Base-by-base conservation (phyloP, 768 basidiomycete species). In the Russula dissimulans region DNA sequence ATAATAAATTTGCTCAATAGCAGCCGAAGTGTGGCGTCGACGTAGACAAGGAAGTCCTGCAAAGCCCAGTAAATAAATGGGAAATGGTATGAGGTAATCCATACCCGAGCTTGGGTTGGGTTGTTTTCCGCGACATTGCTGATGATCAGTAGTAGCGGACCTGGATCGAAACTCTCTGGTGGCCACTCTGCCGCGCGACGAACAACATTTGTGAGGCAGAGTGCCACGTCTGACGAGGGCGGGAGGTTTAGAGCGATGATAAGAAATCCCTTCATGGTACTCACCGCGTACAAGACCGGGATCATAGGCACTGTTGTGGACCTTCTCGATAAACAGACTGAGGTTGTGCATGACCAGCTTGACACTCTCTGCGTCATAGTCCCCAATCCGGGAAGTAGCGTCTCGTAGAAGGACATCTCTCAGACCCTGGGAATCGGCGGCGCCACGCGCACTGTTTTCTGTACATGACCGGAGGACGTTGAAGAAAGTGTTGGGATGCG, bases 1-100 rank as follows among this genome's bases (percentile, higher is more conserved):
- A 86, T 75, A 45, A 70, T 61, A 58, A 82, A 77, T 55, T 85
- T 78, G 41, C 74, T 74, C 52, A 87, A 67, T 14, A 76, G 71
- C 3, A 78, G 76, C 48, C 86, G 77, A 22, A 90, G 71, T n/a
- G 83, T 73, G 4, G 78, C 81, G 61, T 88, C 86, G n/a, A 78
- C 66, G 64, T 78, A 81, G 3, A 73, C 65, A 11, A 89, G 67
- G 49, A 91, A 68, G 42, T 86, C 85, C 87, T 87, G 15, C 18
- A 44, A 38, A 49, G 14, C 11, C 61, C 11, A 18, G 39, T 59
- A 29, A 62, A 34, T 32, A 8, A 17, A 44, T 3, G 12, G 3
- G 26, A 57, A 54, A 46, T 31, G 34, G 54, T 31, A 22, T 34
- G 44, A 61, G 41, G 43, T 15, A 54, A 32, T 45, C 54, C 32